Evolutionary conservation across 768 basidiomycete species (phyloP), one percentile per base, ranked within the genome.

Genomic region (Leccinum boreale): DNA sequence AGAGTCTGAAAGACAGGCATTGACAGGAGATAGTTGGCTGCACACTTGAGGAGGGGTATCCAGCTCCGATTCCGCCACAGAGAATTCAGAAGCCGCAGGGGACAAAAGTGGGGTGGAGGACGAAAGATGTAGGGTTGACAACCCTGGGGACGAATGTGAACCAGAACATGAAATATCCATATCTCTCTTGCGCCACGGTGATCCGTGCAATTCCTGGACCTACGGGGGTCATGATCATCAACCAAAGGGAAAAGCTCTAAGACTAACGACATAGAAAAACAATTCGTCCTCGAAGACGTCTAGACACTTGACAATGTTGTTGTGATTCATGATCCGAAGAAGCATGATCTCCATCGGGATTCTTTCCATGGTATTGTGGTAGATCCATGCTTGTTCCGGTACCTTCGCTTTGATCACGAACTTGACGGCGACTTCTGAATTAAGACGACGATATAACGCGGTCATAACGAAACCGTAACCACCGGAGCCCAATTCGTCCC

Each of bases 401-500:
- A 86, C 79, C 59, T 84, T 81, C 52, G 77, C 81, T 72, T 92
- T 94, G 76, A 90, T 84, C 67, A 98, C 94, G 71, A 98, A 97
- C 75, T 98, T 98, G 73, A 97, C 90, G 0, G 94, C 94, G 53
- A 94, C 94, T 69, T 94, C 90, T 57, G 77, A 71, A 0, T 79
- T 78, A 48, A 81, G 78, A 29, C 62, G 64, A 14, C 82, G 84
- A 67, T 91, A 84, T 35, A 78, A 74, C 10, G 92, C 94, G 3
- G 89, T 89, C 82, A 96, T 90, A 26, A 98, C 95, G 70, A 98
- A 97, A 2, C 94, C 94, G 69, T 94, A 98, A 17, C 94, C 94
- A 46, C 95, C 95, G 10, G 86, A 85, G 44, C 95, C 95, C 24
- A 98, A 79, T 69, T 92, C 87, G 62, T 89, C 90, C 36, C 81